phyloP scores from a whole-genome alignment of 768 basidiomycete genomes.

The Antrodiella citrinella region DNA sequence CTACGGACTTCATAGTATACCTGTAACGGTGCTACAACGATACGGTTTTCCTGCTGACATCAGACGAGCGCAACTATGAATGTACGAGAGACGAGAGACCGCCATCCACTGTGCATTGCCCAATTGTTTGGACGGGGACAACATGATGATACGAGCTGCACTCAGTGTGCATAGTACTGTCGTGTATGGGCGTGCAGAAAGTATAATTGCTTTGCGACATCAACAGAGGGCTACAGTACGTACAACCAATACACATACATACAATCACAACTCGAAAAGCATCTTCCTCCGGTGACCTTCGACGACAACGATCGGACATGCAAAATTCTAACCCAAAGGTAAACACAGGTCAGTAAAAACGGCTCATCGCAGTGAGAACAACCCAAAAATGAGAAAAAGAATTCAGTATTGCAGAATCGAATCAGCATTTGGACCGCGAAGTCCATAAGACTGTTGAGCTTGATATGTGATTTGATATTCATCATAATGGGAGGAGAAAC shows the following conservation, averaged over 20 bases:
- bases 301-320: too few species aligned
- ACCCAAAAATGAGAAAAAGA: not conserved
- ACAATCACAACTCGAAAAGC: not conserved
- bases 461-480: conserved; percentile 34
- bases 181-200: not conserved
- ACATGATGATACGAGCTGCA: not conserved
- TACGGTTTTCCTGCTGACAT: not conserved
- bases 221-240: not conserved
- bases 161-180: not conserved
- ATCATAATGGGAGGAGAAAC: too few species aligned
- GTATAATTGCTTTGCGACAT: too few species aligned
- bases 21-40: not conserved
- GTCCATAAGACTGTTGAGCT: conserved; percentile 43
- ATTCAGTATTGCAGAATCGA: conserved; percentile 37
- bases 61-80: not conserved
- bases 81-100: not conserved
- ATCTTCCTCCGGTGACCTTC: too few species aligned
- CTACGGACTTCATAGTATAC: not conserved
- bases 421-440: conserved; percentile 33
- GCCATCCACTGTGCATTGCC: not conserved
- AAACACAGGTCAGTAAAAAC: not conserved
- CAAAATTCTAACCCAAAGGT: too few species aligned
- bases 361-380: not conserved
- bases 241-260: not conserved
- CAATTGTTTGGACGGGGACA: not conserved